Conservation (phyloP, 73 alveolate genomes). For the Diophrys appendiculata region DNA sequence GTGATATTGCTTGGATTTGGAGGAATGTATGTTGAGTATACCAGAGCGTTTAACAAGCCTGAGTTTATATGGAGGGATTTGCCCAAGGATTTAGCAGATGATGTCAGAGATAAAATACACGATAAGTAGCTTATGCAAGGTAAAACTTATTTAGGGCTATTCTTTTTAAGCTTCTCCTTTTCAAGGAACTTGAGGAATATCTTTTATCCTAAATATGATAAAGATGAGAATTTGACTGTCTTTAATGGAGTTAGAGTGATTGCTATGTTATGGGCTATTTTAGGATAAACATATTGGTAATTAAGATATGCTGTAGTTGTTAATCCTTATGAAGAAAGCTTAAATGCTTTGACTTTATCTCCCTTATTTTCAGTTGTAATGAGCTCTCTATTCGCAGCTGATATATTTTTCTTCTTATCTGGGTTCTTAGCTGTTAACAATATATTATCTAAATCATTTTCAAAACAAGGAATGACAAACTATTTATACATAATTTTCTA, state of each 20-base stretch:
- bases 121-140: background rate
- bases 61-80: background rate
- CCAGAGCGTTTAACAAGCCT: background rate
- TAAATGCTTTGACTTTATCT: background rate
- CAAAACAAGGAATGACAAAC: background rate
- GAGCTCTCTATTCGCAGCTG: slow-evolving; percentile 11
- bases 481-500: slow-evolving; percentile 14
- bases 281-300: slow-evolving; percentile 21
- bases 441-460: background rate
- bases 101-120: background rate
- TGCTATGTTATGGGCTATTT: slow-evolving; percentile 43
- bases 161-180: slow-evolving; percentile 26
- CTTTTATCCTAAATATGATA: background rate
- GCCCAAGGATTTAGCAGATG: background rate
- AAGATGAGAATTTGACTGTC: slow-evolving; percentile 11
- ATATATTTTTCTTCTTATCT: slow-evolving; percentile 14
- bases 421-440: slow-evolving; percentile 2
- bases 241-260: slow-evolving; percentile 29
- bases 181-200: slow-evolving; percentile 10
- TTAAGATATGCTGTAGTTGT: background rate
- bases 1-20: background rate
- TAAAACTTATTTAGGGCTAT: background rate
- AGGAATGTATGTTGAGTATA: background rate
- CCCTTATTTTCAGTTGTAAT: background rate
- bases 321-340: background rate